Base-by-base conservation (phyloP, 1,284 basidiomycete genomes). In the Pterulicium gracile region DNA sequence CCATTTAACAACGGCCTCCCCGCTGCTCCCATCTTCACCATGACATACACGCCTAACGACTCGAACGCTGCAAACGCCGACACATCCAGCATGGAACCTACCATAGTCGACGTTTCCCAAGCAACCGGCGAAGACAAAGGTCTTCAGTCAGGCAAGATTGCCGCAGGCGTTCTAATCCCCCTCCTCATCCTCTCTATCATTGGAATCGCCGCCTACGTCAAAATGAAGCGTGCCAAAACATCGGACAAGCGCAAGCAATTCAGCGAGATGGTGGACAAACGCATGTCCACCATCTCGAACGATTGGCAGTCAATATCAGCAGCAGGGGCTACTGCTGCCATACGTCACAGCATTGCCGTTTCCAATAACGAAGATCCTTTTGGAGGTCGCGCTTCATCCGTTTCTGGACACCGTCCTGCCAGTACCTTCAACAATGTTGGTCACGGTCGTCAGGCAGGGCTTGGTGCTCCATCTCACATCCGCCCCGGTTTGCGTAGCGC, bases 141-240 rank as follows among this genome's bases (percentile, higher is more conserved):
- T 2, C 55, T 72, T 19, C 64, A 73, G 19, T 75, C 70, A 51
- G 90, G 88, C 19, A 78, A 75, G 47, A 73, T 81, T 27, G 90
- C 88, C 1, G 91, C 83, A 1, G 89, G 83, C 7, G 72, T 89
- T 47, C 63, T 92, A 46, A 58, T 90, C n/a, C 81, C 87, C 1
- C 66, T 88, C 3, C 55, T 91, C 40, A 61, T 81, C 52, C 56
- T 79, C 51, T 67, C 69, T 42, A 63, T 61, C 34, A 51, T 81
- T 22, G 66, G 66, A 44, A 57, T 70, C 18, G 68, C 66, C 18
- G 64, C 67, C 0, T 88, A 78, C 59, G 56, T 87, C 63, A 72
- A 67, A 55, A 70, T 73, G 55, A 75, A 69, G 55, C 77, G 88
- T 47, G 57, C 62, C 23, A 77, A 69, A 55, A 72, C 73, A 51